phyloP scores from a whole-genome alignment of 371 early-diverging fungal species.

The Lichtheimia ornata region DNA sequence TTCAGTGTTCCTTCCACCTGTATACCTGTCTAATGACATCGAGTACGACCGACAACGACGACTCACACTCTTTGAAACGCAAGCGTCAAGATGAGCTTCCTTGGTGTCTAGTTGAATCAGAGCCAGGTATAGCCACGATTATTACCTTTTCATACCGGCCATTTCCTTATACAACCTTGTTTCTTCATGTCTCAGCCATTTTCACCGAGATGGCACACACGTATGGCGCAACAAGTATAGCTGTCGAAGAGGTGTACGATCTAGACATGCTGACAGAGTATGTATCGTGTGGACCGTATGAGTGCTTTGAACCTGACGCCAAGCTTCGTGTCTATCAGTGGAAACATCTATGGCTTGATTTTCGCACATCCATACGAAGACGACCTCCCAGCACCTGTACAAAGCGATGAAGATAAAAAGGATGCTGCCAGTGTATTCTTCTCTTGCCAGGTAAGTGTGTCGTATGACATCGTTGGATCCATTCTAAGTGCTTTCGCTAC shows the following conservation, averaged over 20 bases:
- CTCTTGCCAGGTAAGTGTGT: conserved; percentile 12
- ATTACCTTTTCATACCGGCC: background rate
- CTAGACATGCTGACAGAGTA: conserved; percentile 17
- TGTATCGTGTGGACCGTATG: background rate
- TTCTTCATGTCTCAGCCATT: conserved; percentile 13
- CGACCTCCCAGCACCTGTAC: conserved; percentile 11
- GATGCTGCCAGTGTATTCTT: conserved; percentile 17
- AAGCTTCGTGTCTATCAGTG: background rate
- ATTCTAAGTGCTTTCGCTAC: background rate
- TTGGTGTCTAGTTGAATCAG: conserved; percentile 24
- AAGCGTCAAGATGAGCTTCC: conserved; percentile 8
- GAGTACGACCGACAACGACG: too few species aligned
- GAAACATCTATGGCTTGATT: conserved; percentile 35
- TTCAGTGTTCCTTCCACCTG: too few species aligned
- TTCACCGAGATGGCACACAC: conserved; percentile 22
- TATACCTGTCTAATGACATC: too few species aligned
- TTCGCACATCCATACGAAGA: conserved; percentile 21
- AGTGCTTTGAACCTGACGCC: background rate
- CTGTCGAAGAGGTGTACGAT: conserved; percentile 36
- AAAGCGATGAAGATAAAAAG: conserved; percentile 29
- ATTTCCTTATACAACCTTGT: background rate
- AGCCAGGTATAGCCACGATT: conserved; percentile 14
- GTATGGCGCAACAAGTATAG: conserved; percentile 24
- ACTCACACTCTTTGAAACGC: too few species aligned
- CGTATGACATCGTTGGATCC: background rate